Conservation (phyloP, 192 early-diverging fungal genomes). For the Coemansia guatemalensis region DNA sequence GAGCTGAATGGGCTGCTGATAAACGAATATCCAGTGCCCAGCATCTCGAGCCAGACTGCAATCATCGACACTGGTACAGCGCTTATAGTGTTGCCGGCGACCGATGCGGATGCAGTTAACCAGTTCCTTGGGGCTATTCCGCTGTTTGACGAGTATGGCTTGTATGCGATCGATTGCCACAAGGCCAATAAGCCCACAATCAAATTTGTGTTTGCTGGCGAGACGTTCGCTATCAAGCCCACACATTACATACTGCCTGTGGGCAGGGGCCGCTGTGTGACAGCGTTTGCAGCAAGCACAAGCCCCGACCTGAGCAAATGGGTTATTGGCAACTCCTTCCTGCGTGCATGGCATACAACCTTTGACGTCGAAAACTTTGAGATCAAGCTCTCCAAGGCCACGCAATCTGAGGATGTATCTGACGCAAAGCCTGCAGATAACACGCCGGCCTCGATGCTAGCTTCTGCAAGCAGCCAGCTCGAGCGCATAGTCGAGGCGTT, state of each 20-base stretch:
- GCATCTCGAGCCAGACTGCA: constrained; percentile 44
- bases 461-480: constrained; percentile 18
- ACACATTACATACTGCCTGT: constrained; percentile 44
- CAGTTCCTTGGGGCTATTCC: constrained; percentile 46
- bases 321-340: constrained; percentile 56
- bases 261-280: constrained; percentile 37
- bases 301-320: constrained; percentile 48
- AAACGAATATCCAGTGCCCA: constrained; percentile 22
- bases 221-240: constrained; percentile 41
- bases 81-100: constrained; percentile 50
- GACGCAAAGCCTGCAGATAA: neutral
- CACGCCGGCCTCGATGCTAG: neutral
- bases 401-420: constrained; percentile 16
- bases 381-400: constrained; percentile 36
- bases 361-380: constrained; percentile 47
- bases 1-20: constrained; percentile 48
- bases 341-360: constrained; percentile 51
- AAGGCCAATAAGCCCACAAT: constrained; percentile 37
- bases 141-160: constrained; percentile 32
- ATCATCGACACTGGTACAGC: constrained; percentile 64
- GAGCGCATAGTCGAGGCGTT: constrained; percentile 24
- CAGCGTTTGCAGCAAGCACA: constrained; percentile 65
- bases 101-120: constrained; percentile 46
- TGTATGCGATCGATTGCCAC: constrained; percentile 47
- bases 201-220: constrained; percentile 38